Evolutionary conservation across 805 yeast species (phyloP).

Genomic region (Candida ascalaphidarum): DNA sequence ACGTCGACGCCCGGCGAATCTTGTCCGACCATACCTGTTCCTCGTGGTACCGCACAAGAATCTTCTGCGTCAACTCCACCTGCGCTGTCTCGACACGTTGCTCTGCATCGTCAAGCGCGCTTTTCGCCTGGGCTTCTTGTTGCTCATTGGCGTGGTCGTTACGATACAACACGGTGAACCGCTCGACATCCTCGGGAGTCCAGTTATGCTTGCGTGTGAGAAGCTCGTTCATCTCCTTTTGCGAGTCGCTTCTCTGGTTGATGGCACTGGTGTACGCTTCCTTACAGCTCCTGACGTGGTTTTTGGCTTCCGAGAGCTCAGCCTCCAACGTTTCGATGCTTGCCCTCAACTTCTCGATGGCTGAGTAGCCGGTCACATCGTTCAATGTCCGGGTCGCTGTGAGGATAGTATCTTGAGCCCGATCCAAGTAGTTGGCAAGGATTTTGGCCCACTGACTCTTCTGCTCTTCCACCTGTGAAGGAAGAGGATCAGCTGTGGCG

Average conservation of each 20-base stretch:
- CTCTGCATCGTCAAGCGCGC: conserved; percentile 46
- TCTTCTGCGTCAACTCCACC: conserved; percentile 61
- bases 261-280: conserved; percentile 51
- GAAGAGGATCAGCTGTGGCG: conserved; percentile 22
- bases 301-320: conserved; percentile 40
- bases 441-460: conserved; percentile 29
- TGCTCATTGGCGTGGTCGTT: conserved; percentile 71
- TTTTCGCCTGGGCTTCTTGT: conserved; percentile 44
- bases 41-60: conserved; percentile 85
- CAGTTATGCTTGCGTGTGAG: conserved; percentile 79
- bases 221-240: conserved; percentile 79
- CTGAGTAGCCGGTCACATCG: conserved; percentile 85
- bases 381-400: conserved; percentile 66
- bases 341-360: conserved; percentile 63
- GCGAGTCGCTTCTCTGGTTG: conserved; percentile 56
- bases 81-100: conserved; percentile 59
- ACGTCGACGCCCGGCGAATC: conserved; percentile 86
- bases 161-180: conserved; percentile 74
- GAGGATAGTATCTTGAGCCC: conserved; percentile 48
- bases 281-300: conserved; percentile 41
- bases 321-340: conserved; percentile 51
- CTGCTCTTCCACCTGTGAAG: conserved; percentile 36
- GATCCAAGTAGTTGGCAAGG: conserved; percentile 42
- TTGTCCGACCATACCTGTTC: conserved; percentile 98
- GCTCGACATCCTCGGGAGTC: conserved; percentile 70